Evolutionary conservation across 2,329 filamentous ascomycete genomes (phyloP), one percentile per base, ranked within the genome.

Genomic region (Penicillium occitanis): DNA sequence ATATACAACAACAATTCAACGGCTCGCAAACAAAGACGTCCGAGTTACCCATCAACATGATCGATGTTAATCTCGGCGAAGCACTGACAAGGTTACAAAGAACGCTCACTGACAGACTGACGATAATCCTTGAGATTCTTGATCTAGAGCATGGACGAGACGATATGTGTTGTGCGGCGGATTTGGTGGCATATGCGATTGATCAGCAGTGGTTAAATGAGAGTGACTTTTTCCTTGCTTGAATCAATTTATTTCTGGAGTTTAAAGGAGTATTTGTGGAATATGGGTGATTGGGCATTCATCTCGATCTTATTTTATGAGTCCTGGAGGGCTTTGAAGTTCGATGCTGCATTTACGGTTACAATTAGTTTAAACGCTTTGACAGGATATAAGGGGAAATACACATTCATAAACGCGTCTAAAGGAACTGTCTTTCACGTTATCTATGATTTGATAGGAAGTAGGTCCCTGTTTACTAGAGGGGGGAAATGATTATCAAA

Each of bases 171-270:
- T 80, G 78, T 71, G 77, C 79, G 1, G 78, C 78, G 11, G 79
- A 80, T 69, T 66, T 81, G 46, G 77, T 81, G 6, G 78, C 79
- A 11, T 80, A 79, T 67, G 79, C 78, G 8, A 79, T 81, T 71
- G 78, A 80, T 59, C 76, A 76, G 25, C 72, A 76, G 48, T 81
- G 79, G 79, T 65, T 81, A 62, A 71, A 69, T 2, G 77, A 79
- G 67, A 68, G 73, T 19, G 77, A 81, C 63, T 81, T 80, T 66
- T 77, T 79, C 59, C 64, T 66, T 48, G 58, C 57, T 40, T 68
- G 33, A 61, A 33, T 4, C 25, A 0, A 57, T 37, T 33, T 8
- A 33, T 25, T 25, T 25, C 25, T 25, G 25, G 25, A 25, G 25
- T 25, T 25, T 25, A 25, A 25, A 25, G 25, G 25, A 25, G 25